Conservation (phyloP, 352 stramenopile genomes). For the Globisporangium barbulae region DNA sequence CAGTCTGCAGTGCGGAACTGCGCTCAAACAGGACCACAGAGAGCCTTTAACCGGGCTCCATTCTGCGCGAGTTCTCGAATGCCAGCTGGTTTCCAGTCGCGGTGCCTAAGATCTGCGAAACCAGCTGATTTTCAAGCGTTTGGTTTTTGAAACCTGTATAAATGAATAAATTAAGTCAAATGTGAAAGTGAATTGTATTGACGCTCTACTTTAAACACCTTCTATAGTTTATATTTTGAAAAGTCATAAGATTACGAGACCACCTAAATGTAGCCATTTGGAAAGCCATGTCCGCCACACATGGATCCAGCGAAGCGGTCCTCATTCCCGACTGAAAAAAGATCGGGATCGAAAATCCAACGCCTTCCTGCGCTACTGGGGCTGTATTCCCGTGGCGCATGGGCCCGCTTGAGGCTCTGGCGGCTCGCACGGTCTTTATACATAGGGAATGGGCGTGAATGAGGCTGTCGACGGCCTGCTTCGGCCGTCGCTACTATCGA, state of each 20-base stretch:
- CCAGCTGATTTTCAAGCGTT: neutral
- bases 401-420: neutral
- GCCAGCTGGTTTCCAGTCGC: constrained; percentile 17
- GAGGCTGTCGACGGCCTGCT: constrained; percentile 4
- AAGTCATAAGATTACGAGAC: neutral
- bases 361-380: neutral
- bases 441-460: neutral
- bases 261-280: constrained; percentile 10
- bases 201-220: constrained; percentile 8
- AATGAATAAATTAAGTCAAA: neutral
- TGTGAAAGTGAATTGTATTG: neutral
- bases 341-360: constrained; percentile 15
- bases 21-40: neutral
- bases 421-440: neutral
- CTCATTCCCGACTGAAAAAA: constrained; percentile 6
- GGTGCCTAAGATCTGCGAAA: constrained; percentile 1
- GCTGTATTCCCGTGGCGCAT: constrained; percentile 2
- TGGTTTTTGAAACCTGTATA: neutral
- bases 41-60: neutral
- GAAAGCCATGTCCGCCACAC: neutral
- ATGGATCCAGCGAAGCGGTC: constrained; percentile 7
- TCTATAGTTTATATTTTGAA: constrained; percentile 7
- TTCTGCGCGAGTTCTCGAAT: constrained; percentile 25
- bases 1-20: neutral
- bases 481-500: constrained; percentile 5